These are phyloP conservation scores for Phaffia tasmanica DNA, from an alignment of 768 basidiomycete species.

Conservation along the genomic window DNA sequence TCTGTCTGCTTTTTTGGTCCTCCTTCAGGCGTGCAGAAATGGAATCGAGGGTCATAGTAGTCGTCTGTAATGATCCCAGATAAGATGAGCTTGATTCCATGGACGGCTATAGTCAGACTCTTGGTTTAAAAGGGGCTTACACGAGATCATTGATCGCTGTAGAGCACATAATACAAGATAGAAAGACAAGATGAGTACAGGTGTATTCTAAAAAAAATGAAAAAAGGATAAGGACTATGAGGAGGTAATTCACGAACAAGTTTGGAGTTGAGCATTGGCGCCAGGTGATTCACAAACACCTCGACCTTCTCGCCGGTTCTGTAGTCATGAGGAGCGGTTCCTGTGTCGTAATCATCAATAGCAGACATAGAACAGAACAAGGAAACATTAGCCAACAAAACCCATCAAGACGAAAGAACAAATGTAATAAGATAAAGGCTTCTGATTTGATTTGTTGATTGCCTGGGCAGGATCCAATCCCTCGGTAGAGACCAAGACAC, in stretches of 20 bases:
- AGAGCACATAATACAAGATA: not conserved
- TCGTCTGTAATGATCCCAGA: slow-evolving; percentile 52
- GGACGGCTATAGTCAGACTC: slow-evolving; percentile 6
- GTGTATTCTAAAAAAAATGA: not conserved
- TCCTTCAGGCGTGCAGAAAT: slow-evolving; percentile 69
- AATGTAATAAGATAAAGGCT: not conserved
- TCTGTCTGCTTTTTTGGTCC: slow-evolving; percentile 55
- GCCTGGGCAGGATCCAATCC: not conserved
- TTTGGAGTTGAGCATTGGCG: slow-evolving; percentile 47
- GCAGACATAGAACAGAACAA: too few relatives aligned
- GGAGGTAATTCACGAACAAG: slow-evolving; percentile 46
- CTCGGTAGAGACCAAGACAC: not conserved
- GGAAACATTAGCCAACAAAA: too few relatives aligned
- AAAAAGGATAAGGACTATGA: not conserved
- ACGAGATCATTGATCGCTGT: slow-evolving; percentile 84
- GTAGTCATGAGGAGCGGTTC: slow-evolving; percentile 73
- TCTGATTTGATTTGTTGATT: not conserved
- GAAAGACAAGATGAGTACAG: slow-evolving; percentile 20
- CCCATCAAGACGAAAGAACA: not conserved
- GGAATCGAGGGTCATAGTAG: slow-evolving; percentile 77
- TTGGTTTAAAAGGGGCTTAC: slow-evolving; percentile 41
- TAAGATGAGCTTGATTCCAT: slow-evolving; percentile 14
- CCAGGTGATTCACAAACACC: slow-evolving; percentile 19
- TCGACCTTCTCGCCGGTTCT: slow-evolving; percentile 47
- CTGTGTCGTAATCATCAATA: not conserved